Evolutionary conservation across 176 grass and related monocot genomes (phyloP), one percentile per base, ranked within the genome.

Genomic region (Olyra latifolia): DNA sequence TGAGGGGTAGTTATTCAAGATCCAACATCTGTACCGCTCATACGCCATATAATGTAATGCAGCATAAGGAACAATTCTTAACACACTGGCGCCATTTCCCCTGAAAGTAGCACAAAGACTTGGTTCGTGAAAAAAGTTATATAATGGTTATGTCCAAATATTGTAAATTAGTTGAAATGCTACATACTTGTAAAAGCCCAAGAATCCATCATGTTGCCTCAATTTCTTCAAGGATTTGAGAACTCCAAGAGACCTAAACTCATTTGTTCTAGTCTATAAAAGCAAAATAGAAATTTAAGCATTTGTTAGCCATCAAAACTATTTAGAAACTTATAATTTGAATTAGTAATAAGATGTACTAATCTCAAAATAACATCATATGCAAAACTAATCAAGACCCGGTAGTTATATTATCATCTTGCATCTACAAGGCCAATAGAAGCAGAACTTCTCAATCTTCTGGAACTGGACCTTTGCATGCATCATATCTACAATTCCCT

Each of bases 1-100:
- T 56, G 87, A 83, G 39, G 95, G 77, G 62, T 91, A 88, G 76
- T 98, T 98, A 83, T 92, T 92, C 78, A 98, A 71, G 76, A 98
- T 92, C 92, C 81, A 98, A 73, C 87, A 92, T 72, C 91, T 75
- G 77, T 98, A 98, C 22, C 88, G 85, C 73, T 98, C 95, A 87
- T 98, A 98, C 23, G 95, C 83, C 95, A 98, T 98, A 69, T 80
- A 98, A 73, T 98, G 95, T 62, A 98, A 76, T 81, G 95, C 95
- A 69, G 95, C 95, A 85, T 98, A 98, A 71, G 95, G 95, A 65
- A 94, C 85, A 77, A 94, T 98, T 72, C 95, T 86, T 69, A 98
- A 88, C 38, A 98, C 92, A 72, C 95, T 98, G 75, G 95, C 95
- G 80, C 95, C 92, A 77, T 98, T 97, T 83, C 95, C 95, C 83